Percentiles rank a stretch among this genome's conserved stretches.
These are phyloP conservation scores for Amanita rimosa DNA, from an alignment of 768 basidiomycete genomes.

Conservation along the genomic window DNA sequence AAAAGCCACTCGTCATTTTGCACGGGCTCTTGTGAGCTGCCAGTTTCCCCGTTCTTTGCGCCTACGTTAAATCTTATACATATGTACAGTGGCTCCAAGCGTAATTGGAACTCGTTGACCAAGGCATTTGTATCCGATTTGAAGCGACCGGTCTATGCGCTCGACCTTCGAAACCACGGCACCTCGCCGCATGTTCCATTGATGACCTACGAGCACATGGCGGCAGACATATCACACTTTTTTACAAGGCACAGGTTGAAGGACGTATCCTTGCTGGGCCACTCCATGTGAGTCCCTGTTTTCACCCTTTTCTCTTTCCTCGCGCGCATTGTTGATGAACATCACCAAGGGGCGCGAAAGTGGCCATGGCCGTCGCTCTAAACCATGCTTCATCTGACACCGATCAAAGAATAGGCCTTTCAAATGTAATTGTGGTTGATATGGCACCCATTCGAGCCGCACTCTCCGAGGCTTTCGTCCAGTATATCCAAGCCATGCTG, in stretches of 20 bases:
- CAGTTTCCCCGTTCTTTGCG: neutral
- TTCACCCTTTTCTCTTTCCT: neutral
- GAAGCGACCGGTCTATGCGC: slow-evolving; percentile 56
- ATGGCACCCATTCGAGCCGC: slow-evolving; percentile 59
- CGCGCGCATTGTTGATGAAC: neutral
- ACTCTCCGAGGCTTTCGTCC: slow-evolving; percentile 51
- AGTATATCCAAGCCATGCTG: slow-evolving; percentile 49
- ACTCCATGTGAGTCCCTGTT: slow-evolving; percentile 64
- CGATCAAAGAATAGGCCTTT: slow-evolving; percentile 31
- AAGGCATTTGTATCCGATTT: slow-evolving; percentile 63
- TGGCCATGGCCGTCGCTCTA: slow-evolving; percentile 62
- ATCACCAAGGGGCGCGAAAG: slow-evolving; percentile 68
- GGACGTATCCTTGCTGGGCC: slow-evolving; percentile 70
- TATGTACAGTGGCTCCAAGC: slow-evolving; percentile 82
- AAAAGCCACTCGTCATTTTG: slow-evolving; percentile 5
- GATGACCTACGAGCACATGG: slow-evolving; percentile 75
- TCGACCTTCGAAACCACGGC: slow-evolving; percentile 90
- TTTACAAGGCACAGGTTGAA: slow-evolving; percentile 39
- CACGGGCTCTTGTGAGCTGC: slow-evolving; percentile 6
- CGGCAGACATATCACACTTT: slow-evolving; percentile 64
- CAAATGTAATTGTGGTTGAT: slow-evolving; percentile 65
- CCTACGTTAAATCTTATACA: neutral
- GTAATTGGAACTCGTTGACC: slow-evolving; percentile 80
- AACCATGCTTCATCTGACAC: slow-evolving; percentile 13
- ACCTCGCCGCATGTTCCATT: slow-evolving; percentile 62